Evolutionary conservation across 768 basidiomycete species (phyloP), one percentile per base, ranked within the genome.

Genomic region (Russula vinacea): DNA sequence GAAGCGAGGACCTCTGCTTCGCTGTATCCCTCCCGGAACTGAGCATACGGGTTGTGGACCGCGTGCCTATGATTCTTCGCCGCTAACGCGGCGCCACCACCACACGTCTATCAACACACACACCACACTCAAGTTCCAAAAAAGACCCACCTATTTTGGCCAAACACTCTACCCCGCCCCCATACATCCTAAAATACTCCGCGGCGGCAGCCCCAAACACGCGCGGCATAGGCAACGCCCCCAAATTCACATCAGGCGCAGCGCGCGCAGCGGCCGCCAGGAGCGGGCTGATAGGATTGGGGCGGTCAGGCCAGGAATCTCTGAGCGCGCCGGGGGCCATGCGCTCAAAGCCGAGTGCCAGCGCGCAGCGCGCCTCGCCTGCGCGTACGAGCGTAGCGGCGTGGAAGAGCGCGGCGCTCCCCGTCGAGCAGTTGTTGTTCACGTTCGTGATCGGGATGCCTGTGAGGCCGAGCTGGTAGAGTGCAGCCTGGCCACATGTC

Each of bases 381-480:
- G 81, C 81, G 72, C 86, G 89, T 51, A 94, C 84, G 10, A 83
- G 79, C 26, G 81, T 84, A 67, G 87, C 88, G 8, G 88, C 89
- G 52, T 88, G 82, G 73, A 82, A 90, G 24, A 94, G 78, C 6
- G 92, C 90, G 0, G 88, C 81, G 56, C 87, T 88, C 5, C 90
- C 91, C 0, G 91, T 91, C 4, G 90, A 87, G 70, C 91, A 92
- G 74, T 90, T 90, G 75, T 93, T 93, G 78, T 91, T 92, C 49
- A 93, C 89, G 69, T 93, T 94, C 56, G 87, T 81, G 70, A 94
- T 86, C 0, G 92, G 91, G 62, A 94, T 92, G 39, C 84, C 80
- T 0, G 91, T 93, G 73, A 93, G 80, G 22, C 92, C 92, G 47
- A 93, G 84, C 71, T 85, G 87, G 75, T 93, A 94, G 22, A 94